Evolutionary conservation across 1,284 basidiomycete genomes (phyloP).

Genomic region (Pseudomicrostroma phylloplanum): DNA sequence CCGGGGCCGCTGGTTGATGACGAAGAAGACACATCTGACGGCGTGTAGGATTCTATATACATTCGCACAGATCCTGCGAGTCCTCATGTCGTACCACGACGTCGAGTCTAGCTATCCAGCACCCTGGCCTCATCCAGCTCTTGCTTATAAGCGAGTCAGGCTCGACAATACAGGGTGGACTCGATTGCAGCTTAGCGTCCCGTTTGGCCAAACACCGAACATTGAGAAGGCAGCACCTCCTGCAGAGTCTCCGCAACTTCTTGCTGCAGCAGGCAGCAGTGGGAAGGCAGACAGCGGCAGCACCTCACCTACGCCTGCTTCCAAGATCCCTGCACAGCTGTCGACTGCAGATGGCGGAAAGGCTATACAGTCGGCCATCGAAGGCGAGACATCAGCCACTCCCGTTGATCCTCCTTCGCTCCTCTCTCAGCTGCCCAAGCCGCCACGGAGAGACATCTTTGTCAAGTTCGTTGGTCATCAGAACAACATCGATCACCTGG

Average conservation of each 20-base stretch:
- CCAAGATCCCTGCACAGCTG: background rate
- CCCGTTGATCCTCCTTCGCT: background rate
- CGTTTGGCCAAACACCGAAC: background rate
- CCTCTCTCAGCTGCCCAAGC: background rate
- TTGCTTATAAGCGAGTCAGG: constrained; percentile 51
- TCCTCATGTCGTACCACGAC: constrained; percentile 37
- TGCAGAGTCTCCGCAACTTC: background rate
- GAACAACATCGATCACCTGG: constrained; percentile 36
- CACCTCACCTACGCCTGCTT: background rate
- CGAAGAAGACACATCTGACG: too few relatives aligned
- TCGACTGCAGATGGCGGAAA: background rate
- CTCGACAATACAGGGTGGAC: constrained; percentile 57
- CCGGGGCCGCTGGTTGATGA: too few relatives aligned
- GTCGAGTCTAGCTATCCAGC: constrained; percentile 12
- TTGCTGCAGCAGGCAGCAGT: background rate
- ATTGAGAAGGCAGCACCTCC: background rate
- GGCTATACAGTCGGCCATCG: background rate
- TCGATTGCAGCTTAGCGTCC: constrained; percentile 51
- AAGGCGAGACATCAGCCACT: background rate
- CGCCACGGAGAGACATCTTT: constrained; percentile 17
- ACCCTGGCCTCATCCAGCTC: constrained; percentile 44
- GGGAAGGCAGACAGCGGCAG: background rate
- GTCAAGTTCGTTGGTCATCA: constrained; percentile 33
- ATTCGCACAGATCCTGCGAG: constrained; percentile 21
- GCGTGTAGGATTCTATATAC: too few relatives aligned